These are phyloP conservation scores for Acorus calamus DNA, from an alignment of 106 monocot genomes.

Conservation along the genomic window DNA sequence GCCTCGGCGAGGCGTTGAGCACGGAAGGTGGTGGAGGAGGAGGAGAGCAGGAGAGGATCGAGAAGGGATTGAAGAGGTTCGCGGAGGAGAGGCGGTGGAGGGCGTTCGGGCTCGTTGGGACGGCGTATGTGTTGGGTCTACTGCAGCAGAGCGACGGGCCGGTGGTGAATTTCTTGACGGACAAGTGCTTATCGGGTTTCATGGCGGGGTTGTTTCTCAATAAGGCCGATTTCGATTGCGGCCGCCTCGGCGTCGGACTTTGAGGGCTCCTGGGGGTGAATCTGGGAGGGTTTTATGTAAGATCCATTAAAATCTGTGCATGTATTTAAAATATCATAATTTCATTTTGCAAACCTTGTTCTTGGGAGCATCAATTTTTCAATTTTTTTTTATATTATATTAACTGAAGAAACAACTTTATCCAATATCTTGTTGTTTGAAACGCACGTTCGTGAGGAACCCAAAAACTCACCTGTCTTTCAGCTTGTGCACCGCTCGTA, in stretches of 20 bases:
- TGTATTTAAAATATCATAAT: too few species aligned
- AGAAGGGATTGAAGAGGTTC: constrained; percentile 39
- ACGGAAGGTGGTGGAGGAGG: background rate
- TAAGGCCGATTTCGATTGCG: constrained; percentile 39
- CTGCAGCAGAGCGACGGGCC: constrained; percentile 31
- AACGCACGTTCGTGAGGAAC: constrained; percentile 62
- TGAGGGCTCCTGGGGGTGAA: too few species aligned
- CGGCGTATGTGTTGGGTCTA: constrained; percentile 33
- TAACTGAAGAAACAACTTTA: too few species aligned
- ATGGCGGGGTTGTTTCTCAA: constrained; percentile 21
- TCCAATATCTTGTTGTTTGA: background rate
- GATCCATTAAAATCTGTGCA: too few species aligned
- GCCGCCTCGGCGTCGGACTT: background rate
- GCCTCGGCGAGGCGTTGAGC: constrained; percentile 30
- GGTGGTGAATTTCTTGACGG: constrained; percentile 38
- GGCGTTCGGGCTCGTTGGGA: constrained; percentile 32
- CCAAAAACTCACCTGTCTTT: constrained; percentile 69
- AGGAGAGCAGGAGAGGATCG: constrained; percentile 21
- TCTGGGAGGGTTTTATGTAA: too few species aligned
- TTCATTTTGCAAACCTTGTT: too few species aligned
- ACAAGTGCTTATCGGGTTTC: constrained; percentile 27
- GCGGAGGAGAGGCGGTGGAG: constrained; percentile 62
- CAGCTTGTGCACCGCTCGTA: constrained; percentile 94
- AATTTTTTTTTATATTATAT: too few species aligned
- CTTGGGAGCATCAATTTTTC: too few species aligned